phyloP scores from a whole-genome alignment of 257 asterid genomes.

The Solanum dulcamara region DNA sequence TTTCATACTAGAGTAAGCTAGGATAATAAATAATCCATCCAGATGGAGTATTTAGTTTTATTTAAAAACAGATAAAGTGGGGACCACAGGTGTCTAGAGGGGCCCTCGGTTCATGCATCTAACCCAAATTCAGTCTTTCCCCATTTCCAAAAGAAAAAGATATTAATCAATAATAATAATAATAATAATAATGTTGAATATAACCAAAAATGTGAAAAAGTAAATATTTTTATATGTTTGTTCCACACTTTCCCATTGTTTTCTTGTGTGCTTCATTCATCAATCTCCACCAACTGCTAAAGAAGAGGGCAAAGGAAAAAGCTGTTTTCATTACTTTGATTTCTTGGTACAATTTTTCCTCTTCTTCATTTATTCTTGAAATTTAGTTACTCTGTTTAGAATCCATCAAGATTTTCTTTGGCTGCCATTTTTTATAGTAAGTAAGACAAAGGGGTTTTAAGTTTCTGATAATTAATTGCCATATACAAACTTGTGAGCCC shows the following conservation, averaged over 20 bases:
- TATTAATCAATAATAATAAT: neutral
- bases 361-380: neutral
- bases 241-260: neutral
- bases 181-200: neutral
- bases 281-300: neutral
- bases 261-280: neutral
- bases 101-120: neutral
- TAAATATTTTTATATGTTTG: neutral
- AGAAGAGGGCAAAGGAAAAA: neutral
- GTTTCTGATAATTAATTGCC: neutral
- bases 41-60: neutral
- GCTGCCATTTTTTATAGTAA: neutral
- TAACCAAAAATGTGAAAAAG: neutral
- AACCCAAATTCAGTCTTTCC: neutral
- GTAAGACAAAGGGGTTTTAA: neutral
- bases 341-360: neutral
- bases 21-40: neutral
- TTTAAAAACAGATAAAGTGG: neutral
- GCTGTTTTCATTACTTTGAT: neutral
- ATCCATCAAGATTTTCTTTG: neutral
- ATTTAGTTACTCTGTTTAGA: neutral
- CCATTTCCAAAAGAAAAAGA: neutral
- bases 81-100: neutral
- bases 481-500: neutral
- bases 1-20: neutral